Evolutionary conservation across 1,284 basidiomycete genomes (phyloP), one percentile per base, ranked within the genome.

Genomic region (Naganishia albida): DNA sequence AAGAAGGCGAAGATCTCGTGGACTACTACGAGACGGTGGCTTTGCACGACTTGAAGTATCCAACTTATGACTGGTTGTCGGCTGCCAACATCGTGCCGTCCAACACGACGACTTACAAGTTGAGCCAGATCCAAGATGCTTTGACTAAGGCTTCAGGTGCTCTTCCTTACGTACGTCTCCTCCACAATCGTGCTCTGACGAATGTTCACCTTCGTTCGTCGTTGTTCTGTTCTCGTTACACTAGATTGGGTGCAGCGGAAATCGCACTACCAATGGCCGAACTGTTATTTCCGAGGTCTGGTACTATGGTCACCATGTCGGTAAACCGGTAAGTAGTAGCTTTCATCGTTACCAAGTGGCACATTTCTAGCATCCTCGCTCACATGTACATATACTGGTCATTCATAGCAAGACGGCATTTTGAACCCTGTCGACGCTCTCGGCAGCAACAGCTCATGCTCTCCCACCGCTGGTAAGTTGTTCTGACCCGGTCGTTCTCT

Each of bases 71-170:
- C 26, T 75, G 75, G 70, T 68, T 76, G 50, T 48, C 70, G 83
- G 84, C 63, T 76, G 81, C 67, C 2, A 86, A 87, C 1, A 87
- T 91, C 68, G 73, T 83, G 7, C 89, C 89, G 0, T 88, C 85
- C 15, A 88, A 89, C 77, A 83, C 73, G 63, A 88, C 87, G 6
- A 83, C 83, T 0, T 90, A 90, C 73, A 81, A 78, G 12, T 80
- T 89, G 6, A 68, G 73, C 15, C 79, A 83, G 59, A 77, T 90
- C 20, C 83, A 86, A 70, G 50, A 65, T 18, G 70, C 70, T 7
- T 68, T 80, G 49, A 70, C 65, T 28, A 56, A 70, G 7, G 65
- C 55, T 12, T 73, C 72, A 1, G 78, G 78, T 13, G 75, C 70
- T 7, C 68, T 72, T 7, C 78, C 78, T 12, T 78, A 73, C 56